Evolutionary conservation across 2,329 filamentous ascomycete species (phyloP).

Genomic region (Neofusicoccum umdonicola): DNA sequence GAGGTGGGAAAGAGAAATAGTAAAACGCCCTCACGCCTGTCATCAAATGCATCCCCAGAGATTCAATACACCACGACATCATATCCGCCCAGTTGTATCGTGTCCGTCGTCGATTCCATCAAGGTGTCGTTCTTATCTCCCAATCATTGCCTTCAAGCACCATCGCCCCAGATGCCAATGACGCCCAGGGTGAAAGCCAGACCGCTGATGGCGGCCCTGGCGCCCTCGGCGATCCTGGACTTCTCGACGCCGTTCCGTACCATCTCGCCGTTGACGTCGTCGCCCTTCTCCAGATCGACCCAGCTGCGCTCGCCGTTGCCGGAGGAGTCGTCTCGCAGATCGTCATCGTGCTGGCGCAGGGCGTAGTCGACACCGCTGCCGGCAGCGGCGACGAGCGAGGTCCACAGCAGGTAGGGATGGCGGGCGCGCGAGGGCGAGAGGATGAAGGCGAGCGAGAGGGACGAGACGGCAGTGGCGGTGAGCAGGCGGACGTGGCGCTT

Average conservation of each 20-base stretch:
- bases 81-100: not conserved
- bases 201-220: constrained; percentile 42
- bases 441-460: constrained; percentile 74
- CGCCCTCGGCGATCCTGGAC: constrained; percentile 41
- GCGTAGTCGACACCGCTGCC: constrained; percentile 40
- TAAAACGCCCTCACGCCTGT: constrained; percentile 8
- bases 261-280: constrained; percentile 50
- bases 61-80: not conserved
- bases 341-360: constrained; percentile 21
- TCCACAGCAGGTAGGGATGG: constrained; percentile 91
- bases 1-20: not conserved
- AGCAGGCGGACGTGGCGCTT: constrained; percentile 65
- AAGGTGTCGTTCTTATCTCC: not conserved
- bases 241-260: constrained; percentile 47
- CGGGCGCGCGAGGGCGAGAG: constrained; percentile 71
- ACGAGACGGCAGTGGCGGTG: constrained; percentile 65
- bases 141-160: constrained; percentile 22
- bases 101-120: not conserved
- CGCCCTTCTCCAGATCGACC: constrained; percentile 29
- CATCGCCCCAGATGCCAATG: constrained; percentile 51
- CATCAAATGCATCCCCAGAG: not conserved
- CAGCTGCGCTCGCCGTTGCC: constrained; percentile 22
- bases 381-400: constrained; percentile 63
- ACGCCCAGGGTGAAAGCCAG: constrained; percentile 47
- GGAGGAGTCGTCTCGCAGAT: constrained; percentile 9